Evolutionary conservation across 352 stramenopile genomes (phyloP).

Genomic region (Globisporangium lucens): DNA sequence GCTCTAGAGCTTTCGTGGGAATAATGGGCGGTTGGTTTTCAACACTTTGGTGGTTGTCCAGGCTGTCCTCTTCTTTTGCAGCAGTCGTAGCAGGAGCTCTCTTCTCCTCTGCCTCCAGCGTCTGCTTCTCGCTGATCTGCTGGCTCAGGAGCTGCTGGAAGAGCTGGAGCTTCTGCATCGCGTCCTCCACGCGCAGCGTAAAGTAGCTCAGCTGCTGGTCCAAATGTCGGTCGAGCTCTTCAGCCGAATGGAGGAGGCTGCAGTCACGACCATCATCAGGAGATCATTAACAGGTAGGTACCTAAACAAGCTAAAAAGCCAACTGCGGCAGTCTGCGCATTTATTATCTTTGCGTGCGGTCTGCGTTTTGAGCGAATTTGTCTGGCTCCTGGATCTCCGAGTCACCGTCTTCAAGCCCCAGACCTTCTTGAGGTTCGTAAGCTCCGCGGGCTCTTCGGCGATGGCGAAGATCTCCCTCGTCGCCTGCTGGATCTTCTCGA

Average conservation of each 20-base stretch:
- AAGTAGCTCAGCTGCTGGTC: conserved; percentile 40
- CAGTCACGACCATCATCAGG: neutral
- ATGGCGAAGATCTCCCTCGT: conserved; percentile 32
- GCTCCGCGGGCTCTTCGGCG: conserved; percentile 36
- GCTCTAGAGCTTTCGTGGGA: neutral
- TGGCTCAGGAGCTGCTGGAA: conserved; percentile 37
- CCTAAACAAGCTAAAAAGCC: no score
- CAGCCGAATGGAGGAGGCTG: conserved; percentile 36
- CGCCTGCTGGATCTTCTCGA: conserved; percentile 44
- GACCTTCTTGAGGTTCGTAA: conserved; percentile 46
- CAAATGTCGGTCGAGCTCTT: conserved; percentile 44
- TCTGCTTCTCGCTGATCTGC: conserved; percentile 25
- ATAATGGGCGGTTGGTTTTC: neutral
- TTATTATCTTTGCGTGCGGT: conserved; percentile 8
- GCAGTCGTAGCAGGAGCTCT: neutral
- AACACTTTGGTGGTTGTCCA: neutral
- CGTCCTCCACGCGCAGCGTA: conserved; percentile 28
- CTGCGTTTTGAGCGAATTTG: neutral
- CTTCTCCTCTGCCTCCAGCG: neutral
- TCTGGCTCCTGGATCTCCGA: neutral
- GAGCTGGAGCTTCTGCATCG: conserved; percentile 30
- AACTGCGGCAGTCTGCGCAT: neutral
- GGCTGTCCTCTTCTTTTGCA: neutral
- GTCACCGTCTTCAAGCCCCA: conserved; percentile 34
- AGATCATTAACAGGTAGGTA: neutral